These are phyloP conservation scores for Penicillium waksmanii DNA, from an alignment of 495 filamentous ascomycete genomes.

Conservation along the genomic window DNA sequence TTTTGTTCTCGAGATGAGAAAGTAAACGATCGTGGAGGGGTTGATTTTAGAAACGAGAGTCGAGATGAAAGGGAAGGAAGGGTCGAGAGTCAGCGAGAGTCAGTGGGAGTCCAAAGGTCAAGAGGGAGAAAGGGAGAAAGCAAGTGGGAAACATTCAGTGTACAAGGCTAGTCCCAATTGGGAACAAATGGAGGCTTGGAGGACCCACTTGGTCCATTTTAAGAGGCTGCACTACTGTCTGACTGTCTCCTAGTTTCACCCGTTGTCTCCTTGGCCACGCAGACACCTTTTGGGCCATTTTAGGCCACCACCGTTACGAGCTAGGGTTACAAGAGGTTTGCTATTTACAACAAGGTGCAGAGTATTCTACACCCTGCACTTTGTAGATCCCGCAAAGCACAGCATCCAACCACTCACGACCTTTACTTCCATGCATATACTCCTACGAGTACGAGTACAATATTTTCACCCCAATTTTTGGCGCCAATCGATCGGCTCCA, in stretches of 20 bases:
- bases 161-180: constrained; percentile 15
- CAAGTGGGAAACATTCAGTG: neutral
- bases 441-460: neutral
- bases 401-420: neutral
- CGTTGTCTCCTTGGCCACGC: neutral
- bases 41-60: constrained; percentile 5
- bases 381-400: neutral
- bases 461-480: neutral
- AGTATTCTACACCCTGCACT: neutral
- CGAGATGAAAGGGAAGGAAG: constrained; percentile 17
- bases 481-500: constrained; percentile 9
- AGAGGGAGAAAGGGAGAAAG: constrained; percentile 12
- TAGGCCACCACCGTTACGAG: constrained; percentile 4
- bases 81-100: no score
- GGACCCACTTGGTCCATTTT: constrained; percentile 9
- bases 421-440: neutral
- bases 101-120: neutral
- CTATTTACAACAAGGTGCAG: neutral
- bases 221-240: neutral
- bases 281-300: neutral
- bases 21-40: constrained; percentile 22
- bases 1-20: neutral
- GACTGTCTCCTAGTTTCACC: constrained; percentile 17
- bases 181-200: neutral
- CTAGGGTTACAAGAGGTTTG: neutral